Base-by-base conservation (phyloP, 169 alveolate species). In the Eimeria zaria region DNA sequence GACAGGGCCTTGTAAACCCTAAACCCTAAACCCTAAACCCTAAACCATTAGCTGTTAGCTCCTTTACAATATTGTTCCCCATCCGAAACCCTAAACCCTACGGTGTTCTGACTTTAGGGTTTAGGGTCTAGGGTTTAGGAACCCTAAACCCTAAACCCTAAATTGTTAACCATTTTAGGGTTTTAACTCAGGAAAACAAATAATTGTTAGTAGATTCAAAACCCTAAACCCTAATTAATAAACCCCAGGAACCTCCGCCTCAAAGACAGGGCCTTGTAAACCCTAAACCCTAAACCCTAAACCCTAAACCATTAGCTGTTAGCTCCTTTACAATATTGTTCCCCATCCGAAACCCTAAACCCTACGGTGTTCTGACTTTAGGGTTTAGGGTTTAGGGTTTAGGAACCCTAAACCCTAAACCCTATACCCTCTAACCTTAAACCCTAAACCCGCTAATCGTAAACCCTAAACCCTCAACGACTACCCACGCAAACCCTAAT, bases 21-120 rank as follows among this genome's bases (percentile, higher is more conserved):
- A 67, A 67, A 67, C 78, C 78, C 78, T 67, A 67, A 67, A 67
- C 78, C 78, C 78, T 67, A 67, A 67, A 67, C 78, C 78, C 78
- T 67, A 67, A 67, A 67, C 78, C 78, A n/a, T n/a, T n/a, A n/a
- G n/a, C n/a, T n/a, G n/a, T n/a, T n/a, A n/a, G n/a, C n/a, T n/a
- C n/a, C n/a, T n/a, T n/a, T n/a, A n/a, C n/a, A n/a, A n/a, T n/a
- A n/a, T n/a, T n/a, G n/a, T n/a, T n/a, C n/a, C n/a, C n/a, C n/a
- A n/a, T n/a, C n/a, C n/a, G n/a, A n/a, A n/a, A n/a, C n/a, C n/a
- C 78, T 67, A 67, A 67, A 67, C 78, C 78, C 27, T 55, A 5
- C 74, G 16, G 39, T 7, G 9, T n/a, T 5, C 33, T 22, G 74
- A n/a, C 9, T 62, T 62, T 62, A 11, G 74, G 74, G 74, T 62